Percentiles rank a stretch among this genome's conserved stretches.
phyloP scores from a whole-genome alignment of 2,329 filamentous ascomycete genomes.

The Sclerotinia glacialis region DNA sequence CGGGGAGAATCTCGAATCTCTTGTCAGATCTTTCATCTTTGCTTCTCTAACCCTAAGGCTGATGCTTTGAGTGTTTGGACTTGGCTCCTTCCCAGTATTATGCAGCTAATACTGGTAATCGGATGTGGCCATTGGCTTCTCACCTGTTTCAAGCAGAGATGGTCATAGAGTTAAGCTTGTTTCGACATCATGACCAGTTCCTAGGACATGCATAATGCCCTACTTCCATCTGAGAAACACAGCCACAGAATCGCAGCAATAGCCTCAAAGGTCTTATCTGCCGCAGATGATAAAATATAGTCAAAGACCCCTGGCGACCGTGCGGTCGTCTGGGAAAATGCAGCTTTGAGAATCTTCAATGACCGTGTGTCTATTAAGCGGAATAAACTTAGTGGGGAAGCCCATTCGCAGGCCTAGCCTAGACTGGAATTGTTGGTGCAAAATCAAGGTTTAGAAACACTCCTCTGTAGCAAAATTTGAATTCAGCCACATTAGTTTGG shows the following conservation, averaged over 20 bases:
- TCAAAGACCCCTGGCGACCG: constrained; percentile 9
- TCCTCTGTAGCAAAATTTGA: constrained; percentile 8
- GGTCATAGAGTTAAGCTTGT: constrained; percentile 10
- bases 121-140: background rate
- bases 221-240: background rate
- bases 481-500: constrained; percentile 11
- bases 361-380: background rate
- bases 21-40: constrained; percentile 15
- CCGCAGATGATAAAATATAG: constrained; percentile 4
- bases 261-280: constrained; percentile 1
- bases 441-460: constrained; percentile 11
- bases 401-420: constrained; percentile 3
- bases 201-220: background rate
- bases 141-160: constrained; percentile 7
- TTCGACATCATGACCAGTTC: constrained; percentile 9
- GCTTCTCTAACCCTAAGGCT: constrained; percentile 14
- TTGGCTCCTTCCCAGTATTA: background rate
- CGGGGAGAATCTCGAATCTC: constrained; percentile 1
- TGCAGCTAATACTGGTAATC: background rate
- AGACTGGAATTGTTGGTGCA: constrained; percentile 3
- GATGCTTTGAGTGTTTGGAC: constrained; percentile 17
- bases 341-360: constrained; percentile 10
- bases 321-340: constrained; percentile 15
- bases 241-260: constrained; percentile 7
- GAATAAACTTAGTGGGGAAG: constrained; percentile 2